phyloP scores from a whole-genome alignment of 1,284 basidiomycete genomes.

The Marasmius oreades region DNA sequence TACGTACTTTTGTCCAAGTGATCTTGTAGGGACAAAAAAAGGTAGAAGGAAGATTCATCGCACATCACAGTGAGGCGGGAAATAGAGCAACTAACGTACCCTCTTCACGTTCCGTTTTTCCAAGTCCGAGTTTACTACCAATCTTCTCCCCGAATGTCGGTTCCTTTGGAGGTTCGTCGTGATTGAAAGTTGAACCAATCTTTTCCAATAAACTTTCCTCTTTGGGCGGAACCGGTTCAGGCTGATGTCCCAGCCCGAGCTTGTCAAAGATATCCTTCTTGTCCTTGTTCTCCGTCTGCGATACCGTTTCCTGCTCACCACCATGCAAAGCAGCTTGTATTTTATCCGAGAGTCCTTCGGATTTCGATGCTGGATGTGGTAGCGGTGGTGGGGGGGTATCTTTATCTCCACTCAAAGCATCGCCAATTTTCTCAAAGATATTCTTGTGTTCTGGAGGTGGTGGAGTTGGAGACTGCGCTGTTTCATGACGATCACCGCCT shows the following conservation, averaged over 20 bases:
- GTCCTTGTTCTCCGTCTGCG: background rate
- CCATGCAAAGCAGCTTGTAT: background rate
- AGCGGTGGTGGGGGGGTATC: background rate
- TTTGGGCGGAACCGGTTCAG: conserved; percentile 4
- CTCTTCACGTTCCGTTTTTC: conserved; percentile 2
- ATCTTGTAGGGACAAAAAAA: background rate
- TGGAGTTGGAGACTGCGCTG: conserved; percentile 1
- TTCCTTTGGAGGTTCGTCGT: conserved; percentile 20
- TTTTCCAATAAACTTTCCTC: conserved; percentile 11
- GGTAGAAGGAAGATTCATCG: background rate
- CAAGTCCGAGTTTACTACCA: background rate
- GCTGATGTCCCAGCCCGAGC: conserved; percentile 1
- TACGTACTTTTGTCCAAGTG: background rate
- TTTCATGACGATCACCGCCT: background rate
- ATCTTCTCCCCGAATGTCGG: conserved; percentile 21
- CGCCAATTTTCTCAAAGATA: conserved; percentile 10
- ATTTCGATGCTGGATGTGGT: background rate
- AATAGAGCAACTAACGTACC: background rate
- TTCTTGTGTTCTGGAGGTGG: conserved; percentile 9
- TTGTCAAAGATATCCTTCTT: conserved; percentile 1
- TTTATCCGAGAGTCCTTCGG: conserved; percentile 1
- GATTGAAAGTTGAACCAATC: conserved; percentile 12
- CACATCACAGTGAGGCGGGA: background rate
- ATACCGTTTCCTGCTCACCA: background rate
- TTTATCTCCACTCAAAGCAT: conserved; percentile 5